phyloP scores from a whole-genome alignment of 78 protist species.

The Diacronema lutheri region DNA sequence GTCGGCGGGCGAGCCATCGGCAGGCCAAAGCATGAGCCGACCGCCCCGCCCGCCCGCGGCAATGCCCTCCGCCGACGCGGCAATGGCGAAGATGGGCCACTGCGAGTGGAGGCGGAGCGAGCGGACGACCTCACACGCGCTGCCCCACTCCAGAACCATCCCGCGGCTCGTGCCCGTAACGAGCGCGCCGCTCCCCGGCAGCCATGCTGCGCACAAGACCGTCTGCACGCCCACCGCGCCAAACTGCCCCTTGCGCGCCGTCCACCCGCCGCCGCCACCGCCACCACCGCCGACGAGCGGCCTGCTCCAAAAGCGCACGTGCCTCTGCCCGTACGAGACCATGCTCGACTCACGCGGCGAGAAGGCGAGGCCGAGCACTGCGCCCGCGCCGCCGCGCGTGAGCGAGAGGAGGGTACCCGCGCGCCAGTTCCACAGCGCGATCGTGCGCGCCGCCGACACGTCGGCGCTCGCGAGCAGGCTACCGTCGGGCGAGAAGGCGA shows the following conservation, averaged over 20 bases:
- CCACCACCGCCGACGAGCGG: too few species aligned
- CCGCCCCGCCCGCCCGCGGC: too few species aligned
- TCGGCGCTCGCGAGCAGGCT: not conserved
- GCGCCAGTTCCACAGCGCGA: constrained; percentile 26
- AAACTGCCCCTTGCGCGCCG: not conserved
- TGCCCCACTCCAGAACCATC: not conserved
- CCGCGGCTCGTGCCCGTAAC: not conserved
- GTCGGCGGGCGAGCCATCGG: not conserved
- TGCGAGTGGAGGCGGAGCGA: not conserved
- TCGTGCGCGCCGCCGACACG: not conserved
- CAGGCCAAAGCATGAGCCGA: not conserved
- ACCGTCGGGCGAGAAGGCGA: constrained; percentile 16
- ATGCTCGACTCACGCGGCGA: not conserved
- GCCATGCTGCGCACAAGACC: not conserved
- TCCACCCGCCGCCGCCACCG: too few species aligned
- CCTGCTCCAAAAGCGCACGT: not conserved
- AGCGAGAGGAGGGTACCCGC: not conserved
- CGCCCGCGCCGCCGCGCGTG: not conserved
- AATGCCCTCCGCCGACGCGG: too few species aligned
- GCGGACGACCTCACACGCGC: not conserved
- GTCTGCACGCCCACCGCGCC: not conserved
- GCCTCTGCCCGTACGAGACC: not conserved
- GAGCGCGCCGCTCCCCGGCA: not conserved
- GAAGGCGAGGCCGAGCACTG: constrained; percentile 2
- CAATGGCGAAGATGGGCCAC: not conserved